Conservation (phyloP, 164 flowering plant species). For the Kalanchoe fedtschenkoi region DNA sequence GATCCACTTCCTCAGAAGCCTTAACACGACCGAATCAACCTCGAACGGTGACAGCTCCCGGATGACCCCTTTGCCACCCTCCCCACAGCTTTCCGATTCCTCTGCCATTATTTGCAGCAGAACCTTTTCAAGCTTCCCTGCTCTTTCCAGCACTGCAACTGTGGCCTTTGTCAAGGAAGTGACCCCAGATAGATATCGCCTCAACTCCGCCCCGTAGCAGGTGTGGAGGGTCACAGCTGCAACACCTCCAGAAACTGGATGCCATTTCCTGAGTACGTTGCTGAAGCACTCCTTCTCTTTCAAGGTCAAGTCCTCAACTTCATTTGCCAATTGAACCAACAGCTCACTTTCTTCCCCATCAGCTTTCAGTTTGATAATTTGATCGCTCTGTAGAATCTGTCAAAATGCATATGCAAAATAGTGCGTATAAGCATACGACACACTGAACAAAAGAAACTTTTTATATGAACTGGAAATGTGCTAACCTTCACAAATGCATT, state of each 20-base stretch:
- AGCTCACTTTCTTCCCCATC: slow-evolving; percentile 32
- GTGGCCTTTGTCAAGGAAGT: slow-evolving; percentile 33
- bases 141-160: slow-evolving; percentile 50
- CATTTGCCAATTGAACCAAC: slow-evolving; percentile 45
- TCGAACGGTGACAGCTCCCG: slow-evolving; percentile 80
- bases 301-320: slow-evolving; percentile 53
- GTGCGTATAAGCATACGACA: too few species aligned
- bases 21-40: slow-evolving; percentile 47
- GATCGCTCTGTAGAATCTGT: slow-evolving; percentile 41
- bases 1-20: slow-evolving; percentile 54
- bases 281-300: slow-evolving; percentile 74
- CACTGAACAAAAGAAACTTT: too few species aligned
- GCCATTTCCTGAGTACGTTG: slow-evolving; percentile 74
- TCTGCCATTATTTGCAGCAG: slow-evolving; percentile 86
- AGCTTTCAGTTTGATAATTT: slow-evolving; percentile 11
- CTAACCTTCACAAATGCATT: slow-evolving; percentile 65
- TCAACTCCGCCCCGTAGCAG: slow-evolving; percentile 62
- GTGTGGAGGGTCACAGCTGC: slow-evolving; percentile 75
- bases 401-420: too few species aligned
- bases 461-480: not conserved
- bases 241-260: slow-evolving; percentile 60
- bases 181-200: slow-evolving; percentile 46
- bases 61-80: slow-evolving; percentile 62
- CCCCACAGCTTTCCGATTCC: slow-evolving; percentile 63
- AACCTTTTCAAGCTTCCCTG: slow-evolving; percentile 71